Evolutionary conservation across 2,329 filamentous ascomycete species (phyloP).

Genomic region (Boeremia lycopersici): DNA sequence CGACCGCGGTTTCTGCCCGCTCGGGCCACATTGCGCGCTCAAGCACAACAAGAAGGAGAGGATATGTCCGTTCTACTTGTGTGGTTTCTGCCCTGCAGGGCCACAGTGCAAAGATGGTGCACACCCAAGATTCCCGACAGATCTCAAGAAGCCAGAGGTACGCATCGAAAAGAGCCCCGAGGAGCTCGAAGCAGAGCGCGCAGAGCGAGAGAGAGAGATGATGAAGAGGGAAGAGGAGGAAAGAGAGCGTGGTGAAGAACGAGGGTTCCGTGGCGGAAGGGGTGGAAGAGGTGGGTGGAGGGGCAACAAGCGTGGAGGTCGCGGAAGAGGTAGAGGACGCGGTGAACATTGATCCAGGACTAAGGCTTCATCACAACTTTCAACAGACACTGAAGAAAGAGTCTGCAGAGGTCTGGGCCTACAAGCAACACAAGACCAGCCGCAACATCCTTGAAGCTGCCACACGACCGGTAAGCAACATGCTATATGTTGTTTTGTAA

Average conservation of each 20-base stretch:
- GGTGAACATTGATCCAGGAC: slow-evolving; percentile 24
- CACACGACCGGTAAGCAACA: background rate
- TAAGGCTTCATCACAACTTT: background rate
- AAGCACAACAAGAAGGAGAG: slow-evolving; percentile 79
- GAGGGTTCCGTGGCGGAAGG: slow-evolving; percentile 38
- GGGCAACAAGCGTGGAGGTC: slow-evolving; percentile 39
- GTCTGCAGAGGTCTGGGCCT: background rate
- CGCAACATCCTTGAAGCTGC: background rate
- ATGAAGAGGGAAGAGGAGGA: slow-evolving; percentile 50
- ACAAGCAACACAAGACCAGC: background rate
- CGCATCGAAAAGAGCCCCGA: slow-evolving; percentile 74
- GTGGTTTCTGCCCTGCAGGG: slow-evolving; percentile 92
- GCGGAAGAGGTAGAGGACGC: slow-evolving; percentile 32
- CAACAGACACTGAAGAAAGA: background rate
- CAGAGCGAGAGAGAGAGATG: slow-evolving; percentile 56
- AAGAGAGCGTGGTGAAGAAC: slow-evolving; percentile 45
- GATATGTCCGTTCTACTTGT: slow-evolving; percentile 84
- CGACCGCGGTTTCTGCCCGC: slow-evolving; percentile 90
- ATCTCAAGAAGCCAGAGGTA: slow-evolving; percentile 65
- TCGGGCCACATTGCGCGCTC: slow-evolving; percentile 85
- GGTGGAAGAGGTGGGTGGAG: slow-evolving; percentile 44
- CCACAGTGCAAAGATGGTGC: slow-evolving; percentile 76
- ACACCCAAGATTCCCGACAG: slow-evolving; percentile 80
- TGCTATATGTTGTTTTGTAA: background rate
- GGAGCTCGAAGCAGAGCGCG: slow-evolving; percentile 66